These are phyloP conservation scores for Austropuccinia psidii DNA, from an alignment of 1,284 basidiomycete genomes.

Conservation along the genomic window DNA sequence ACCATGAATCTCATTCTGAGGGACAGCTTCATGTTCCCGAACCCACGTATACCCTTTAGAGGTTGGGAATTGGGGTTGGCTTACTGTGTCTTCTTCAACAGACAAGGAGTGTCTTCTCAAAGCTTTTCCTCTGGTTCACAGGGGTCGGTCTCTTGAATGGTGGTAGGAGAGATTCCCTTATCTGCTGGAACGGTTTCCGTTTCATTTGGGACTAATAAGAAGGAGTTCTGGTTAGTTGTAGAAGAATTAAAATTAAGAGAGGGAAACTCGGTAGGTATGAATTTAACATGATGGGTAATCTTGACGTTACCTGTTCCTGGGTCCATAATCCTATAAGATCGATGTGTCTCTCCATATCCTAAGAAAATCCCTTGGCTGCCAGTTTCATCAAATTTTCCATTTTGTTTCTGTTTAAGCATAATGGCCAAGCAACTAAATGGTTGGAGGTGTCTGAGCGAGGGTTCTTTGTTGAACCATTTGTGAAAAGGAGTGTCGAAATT, in stretches of 20 bases:
- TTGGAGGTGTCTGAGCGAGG: background rate
- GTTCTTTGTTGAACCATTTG: background rate
- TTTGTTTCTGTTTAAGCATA: constrained; percentile 12
- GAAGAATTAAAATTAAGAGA: no score
- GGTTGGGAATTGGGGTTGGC: no score
- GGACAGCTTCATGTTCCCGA: background rate
- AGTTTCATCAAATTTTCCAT: constrained; percentile 46
- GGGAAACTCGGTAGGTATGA: background rate
- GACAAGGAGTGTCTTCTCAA: no score
- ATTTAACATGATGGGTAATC: constrained; percentile 3
- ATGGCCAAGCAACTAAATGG: background rate
- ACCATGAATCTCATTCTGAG: background rate
- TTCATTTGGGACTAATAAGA: no score
- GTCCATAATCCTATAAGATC: constrained; percentile 43
- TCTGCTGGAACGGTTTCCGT: no score
- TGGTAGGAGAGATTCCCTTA: no score
- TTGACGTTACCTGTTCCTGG: constrained; percentile 45
- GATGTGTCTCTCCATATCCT: constrained; percentile 38
- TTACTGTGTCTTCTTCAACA: no score
- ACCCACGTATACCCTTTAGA: background rate
- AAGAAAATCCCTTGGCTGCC: constrained; percentile 44
- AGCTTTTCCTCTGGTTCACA: constrained; percentile 37
- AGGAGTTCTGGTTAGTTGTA: no score
- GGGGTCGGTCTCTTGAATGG: no score
- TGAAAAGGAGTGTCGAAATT: background rate